A percentile compares a stretch with the other conserved stretches of the same genome.
These are phyloP conservation scores for Apiospora pterosperma DNA, from an alignment of 2,329 filamentous ascomycete genomes.

Conservation along the genomic window DNA sequence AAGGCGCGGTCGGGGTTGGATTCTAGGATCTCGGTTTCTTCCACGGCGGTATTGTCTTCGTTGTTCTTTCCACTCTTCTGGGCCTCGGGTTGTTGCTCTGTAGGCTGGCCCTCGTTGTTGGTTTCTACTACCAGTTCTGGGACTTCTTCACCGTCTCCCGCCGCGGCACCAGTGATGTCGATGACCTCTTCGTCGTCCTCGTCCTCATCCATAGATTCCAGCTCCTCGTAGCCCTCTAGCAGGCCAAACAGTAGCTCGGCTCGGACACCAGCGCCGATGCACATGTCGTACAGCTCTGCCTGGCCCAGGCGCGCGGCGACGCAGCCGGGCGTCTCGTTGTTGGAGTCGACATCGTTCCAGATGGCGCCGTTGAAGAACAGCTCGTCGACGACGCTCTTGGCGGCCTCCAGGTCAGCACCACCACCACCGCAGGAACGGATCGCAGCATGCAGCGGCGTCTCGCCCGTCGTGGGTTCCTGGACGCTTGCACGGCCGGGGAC, in stretches of 20 bases:
- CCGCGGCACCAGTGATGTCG: constrained; percentile 27
- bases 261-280: constrained; percentile 85
- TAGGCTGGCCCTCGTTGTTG: neutral
- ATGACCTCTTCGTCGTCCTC: constrained; percentile 32
- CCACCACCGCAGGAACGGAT: constrained; percentile 67
- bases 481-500: constrained; percentile 64
- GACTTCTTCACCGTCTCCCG: constrained; percentile 28
- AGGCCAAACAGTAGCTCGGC: constrained; percentile 84
- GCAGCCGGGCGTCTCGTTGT: constrained; percentile 89
- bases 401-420: constrained; percentile 49
- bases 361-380: constrained; percentile 87
- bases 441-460: constrained; percentile 84
- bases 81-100: constrained; percentile 12
- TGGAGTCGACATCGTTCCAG: constrained; percentile 90
- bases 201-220: constrained; percentile 55
- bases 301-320: constrained; percentile 70
- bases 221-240: constrained; percentile 75
- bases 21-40: constrained; percentile 21
- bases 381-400: constrained; percentile 65
- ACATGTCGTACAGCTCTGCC: constrained; percentile 70
- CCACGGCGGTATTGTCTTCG: constrained; percentile 20
- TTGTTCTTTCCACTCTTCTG: constrained; percentile 13
- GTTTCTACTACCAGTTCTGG: constrained; percentile 20
- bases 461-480: constrained; percentile 81
- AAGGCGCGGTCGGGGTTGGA: constrained; percentile 27